Evolutionary conservation across 2,329 filamentous ascomycete species (phyloP), one percentile per base, ranked within the genome.

Genomic region (Calonectria multiphialidica): DNA sequence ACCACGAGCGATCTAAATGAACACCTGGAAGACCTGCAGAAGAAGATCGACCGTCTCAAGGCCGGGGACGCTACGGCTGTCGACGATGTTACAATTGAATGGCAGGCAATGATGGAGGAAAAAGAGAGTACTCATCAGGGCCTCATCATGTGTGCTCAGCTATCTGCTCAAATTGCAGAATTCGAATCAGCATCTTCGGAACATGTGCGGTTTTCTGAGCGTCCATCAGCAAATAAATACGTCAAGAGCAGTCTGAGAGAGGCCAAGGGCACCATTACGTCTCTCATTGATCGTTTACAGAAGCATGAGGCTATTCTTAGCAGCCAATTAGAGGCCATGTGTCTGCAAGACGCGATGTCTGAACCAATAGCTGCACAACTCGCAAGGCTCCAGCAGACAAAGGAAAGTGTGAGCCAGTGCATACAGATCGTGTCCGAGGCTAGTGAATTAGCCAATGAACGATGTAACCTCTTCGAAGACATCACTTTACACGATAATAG

Each of bases 381-480:
- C 10, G 49, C 65, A 62, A 61, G 72, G 21, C 69, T 80, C 15
- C 72, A 73, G 23, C 70, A 77, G 68, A 76, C 75, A 9, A 78
- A 74, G 59, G 74, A 76, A 44, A 77, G 75, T 65, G 55, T 78
- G 18, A 68, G 59, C 23, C 72, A 79, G 57, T 77, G 73, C 59
- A 79, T 80, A 23, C 62, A 66, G 9, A 70, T 78, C 42, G 73
- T 79, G 21, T 71, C 73, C 30, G 69, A 75, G 53, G 75, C 76
- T 7, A 59, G 72, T n/a, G 63, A 77, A 25, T 61, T 77, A 42
- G 59, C 64, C 8, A 65, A 66, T 3, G 74, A 78, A 13, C 77
- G 78, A 3, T 59, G 64, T n/a, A 80, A 80, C 57, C 5, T 79
- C 30, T 80, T 79, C 30, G 78, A 80, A 64, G 77, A 79, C 25